A percentile compares a stretch with the other conserved stretches of the same genome.
Evolutionary conservation across 371 early-diverging fungal genomes (phyloP).

Genomic region (Mucor sp.): DNA sequence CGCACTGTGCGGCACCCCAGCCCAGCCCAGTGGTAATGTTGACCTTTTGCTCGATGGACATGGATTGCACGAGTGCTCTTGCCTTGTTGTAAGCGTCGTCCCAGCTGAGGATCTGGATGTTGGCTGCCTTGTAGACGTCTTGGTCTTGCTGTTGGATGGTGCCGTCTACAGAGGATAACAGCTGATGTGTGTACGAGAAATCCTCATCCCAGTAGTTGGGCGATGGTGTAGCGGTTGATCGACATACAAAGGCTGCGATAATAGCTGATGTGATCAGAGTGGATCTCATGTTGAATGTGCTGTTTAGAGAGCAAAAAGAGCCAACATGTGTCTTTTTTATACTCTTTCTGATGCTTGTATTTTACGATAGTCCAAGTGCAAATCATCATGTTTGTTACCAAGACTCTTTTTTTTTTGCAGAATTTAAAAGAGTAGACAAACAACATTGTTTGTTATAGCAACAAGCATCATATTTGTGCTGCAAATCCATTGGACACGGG

Average conservation of each 20-base stretch:
- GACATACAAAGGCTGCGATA: neutral
- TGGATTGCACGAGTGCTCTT: constrained; percentile 24
- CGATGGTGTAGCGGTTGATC: neutral
- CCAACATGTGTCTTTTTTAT: too few relatives aligned
- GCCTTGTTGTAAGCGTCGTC: constrained; percentile 45
- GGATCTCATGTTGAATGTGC: neutral
- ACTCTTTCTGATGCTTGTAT: neutral
- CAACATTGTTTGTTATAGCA: too few relatives aligned
- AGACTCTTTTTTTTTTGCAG: too few relatives aligned
- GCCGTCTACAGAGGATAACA: neutral
- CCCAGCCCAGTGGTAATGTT: constrained; percentile 56
- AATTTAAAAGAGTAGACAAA: too few relatives aligned
- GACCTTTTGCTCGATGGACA: constrained; percentile 49
- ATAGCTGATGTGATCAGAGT: neutral
- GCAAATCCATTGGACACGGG: too few relatives aligned
- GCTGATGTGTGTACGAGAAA: neutral
- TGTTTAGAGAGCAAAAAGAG: neutral
- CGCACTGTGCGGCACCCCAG: constrained; percentile 42
- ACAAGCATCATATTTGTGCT: too few relatives aligned
- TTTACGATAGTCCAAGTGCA: neutral
- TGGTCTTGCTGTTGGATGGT: neutral
- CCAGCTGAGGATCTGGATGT: constrained; percentile 21
- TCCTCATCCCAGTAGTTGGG: neutral
- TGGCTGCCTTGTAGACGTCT: too few relatives aligned
- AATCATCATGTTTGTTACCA: neutral